Evolutionary conservation across 1,284 basidiomycete genomes (phyloP), one percentile per base, ranked within the genome.

Genomic region (Ceraceosorus guamensis): DNA sequence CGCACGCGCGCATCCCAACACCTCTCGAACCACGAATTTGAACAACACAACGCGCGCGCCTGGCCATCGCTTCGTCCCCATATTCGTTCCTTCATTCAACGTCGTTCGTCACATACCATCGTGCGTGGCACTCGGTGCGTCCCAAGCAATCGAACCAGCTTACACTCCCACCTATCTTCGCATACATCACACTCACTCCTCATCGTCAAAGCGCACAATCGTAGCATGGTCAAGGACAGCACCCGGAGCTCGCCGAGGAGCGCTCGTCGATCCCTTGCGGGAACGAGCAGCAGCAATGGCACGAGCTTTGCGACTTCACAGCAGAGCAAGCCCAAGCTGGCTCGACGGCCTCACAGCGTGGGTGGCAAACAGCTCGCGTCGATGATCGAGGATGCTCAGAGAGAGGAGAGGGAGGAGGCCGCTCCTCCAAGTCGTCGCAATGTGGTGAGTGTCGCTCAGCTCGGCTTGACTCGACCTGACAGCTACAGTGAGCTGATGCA

Each of bases 341-440:
- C 39, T 11, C 39, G 39, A 11, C 39, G 39, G 11, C 39, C 39
- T 11, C 41, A 53, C 14, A 53, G 52, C 41, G 30, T 53, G 3
- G 52, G 52, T 13, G 52, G 52, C 16, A 41, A 41, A 1, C 39
- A 41, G 39, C 39, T 41, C 11, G 11, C 10, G 39, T 11, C 39
- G 11, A 41, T 41, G 39, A 16, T 16, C 39, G 52, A 31, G 16
- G n/a, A 34, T 6, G 16, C 37, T n/a, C 51, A 30, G 14, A 53
- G 33, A 46, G 10, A 45, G 33, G n/a, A 24, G 13, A 7, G 11
- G 32, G 49, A 50, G 3, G 30, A 8, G 16, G 51, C 44, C 10
- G 33, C 37, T 5, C 41, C 46, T 4, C 51, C 52, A n/a, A 48
- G 52, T 46, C 30, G 52, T 34, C 49, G 51, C 8, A 34, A 53